Evolutionary conservation across 148 eudicot genomes (phyloP), one percentile per base, ranked within the genome.

Genomic region (Hydrangea macrophylla): DNA sequence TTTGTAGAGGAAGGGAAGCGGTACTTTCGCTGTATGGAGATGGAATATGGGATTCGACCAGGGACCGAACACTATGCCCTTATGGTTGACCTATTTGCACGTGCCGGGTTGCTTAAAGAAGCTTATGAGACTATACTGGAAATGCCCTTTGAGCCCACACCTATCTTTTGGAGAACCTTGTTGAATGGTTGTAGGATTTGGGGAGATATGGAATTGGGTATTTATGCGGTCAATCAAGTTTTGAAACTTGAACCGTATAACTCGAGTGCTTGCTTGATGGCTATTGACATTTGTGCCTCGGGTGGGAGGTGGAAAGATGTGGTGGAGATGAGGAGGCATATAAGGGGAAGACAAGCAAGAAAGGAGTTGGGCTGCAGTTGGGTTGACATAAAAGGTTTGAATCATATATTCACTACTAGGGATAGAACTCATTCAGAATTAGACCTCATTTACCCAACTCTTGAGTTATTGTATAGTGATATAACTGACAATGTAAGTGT

Each of bases 121-220:
- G 82, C 75, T 5, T 74, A 74, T 57, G 68, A 70, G 23, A 54
- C 64, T 50, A 50, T 79, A 64, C 32, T 27, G 26, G 11, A 67
- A 39, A 70, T 79, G 82, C 82, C 82, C 59, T 70, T 64, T 67
- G 73, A 60, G 55, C 61, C 70, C 9, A 68, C 74, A 51, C 68
- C 59, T 53, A 69, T 75, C 27, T 71, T 80, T 55, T 75, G 83
- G 83, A 55, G 75, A 63, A 70, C 70, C 32, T 51, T 75, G 55
- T 24, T 76, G 68, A 75, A 72, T 55, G 77, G 79, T 17, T 80
- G 79, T 73, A 72, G 77, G 48, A 68, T 75, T 42, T 68, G 74
- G 76, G 53, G 76, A 23, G 31, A 70, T 9, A 32, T 51, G 35
- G 77, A 69, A 36, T 17, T 76, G 58, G 79, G 77, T 9, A n/a